Conservation (phyloP, 2,329 filamentous ascomycete species). For the Fusarium paranaense region DNA sequence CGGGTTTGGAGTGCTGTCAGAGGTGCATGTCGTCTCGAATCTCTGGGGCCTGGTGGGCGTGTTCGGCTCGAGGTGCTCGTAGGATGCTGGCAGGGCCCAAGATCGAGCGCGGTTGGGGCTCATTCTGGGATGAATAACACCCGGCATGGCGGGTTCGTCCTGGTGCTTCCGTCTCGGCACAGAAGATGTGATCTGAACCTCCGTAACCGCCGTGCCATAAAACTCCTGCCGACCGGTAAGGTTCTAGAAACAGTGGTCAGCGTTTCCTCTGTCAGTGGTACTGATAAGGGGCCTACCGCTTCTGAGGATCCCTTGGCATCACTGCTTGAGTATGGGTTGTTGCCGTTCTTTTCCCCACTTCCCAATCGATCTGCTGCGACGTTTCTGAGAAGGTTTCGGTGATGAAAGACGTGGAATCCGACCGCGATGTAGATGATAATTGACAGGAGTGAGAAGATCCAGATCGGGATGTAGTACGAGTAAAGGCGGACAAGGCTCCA, state of each 20-base stretch:
- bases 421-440: constrained; percentile 67
- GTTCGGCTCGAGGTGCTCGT: constrained; percentile 25
- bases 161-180: constrained; percentile 26
- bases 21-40: constrained; percentile 48
- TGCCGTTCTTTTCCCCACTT: constrained; percentile 31
- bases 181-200: constrained; percentile 58
- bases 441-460: constrained; percentile 67
- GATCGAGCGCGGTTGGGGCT: constrained; percentile 37
- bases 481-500: constrained; percentile 69
- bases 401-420: constrained; percentile 69
- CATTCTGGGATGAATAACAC: constrained; percentile 23
- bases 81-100: constrained; percentile 37
- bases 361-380: constrained; percentile 48
- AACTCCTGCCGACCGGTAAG: constrained; percentile 46
- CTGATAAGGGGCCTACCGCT: constrained; percentile 43
- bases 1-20: constrained; percentile 30
- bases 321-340: constrained; percentile 39
- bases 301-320: constrained; percentile 49
- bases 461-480: constrained; percentile 71
- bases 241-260: constrained; percentile 42
- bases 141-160: constrained; percentile 17
- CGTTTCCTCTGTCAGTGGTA: not conserved
- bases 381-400: constrained; percentile 66
- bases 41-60: constrained; percentile 33
- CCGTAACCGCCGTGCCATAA: constrained; percentile 62